Evolutionary conservation across 176 grass and related monocot genomes (phyloP).

Genomic region (Musa troglodytarum): DNA sequence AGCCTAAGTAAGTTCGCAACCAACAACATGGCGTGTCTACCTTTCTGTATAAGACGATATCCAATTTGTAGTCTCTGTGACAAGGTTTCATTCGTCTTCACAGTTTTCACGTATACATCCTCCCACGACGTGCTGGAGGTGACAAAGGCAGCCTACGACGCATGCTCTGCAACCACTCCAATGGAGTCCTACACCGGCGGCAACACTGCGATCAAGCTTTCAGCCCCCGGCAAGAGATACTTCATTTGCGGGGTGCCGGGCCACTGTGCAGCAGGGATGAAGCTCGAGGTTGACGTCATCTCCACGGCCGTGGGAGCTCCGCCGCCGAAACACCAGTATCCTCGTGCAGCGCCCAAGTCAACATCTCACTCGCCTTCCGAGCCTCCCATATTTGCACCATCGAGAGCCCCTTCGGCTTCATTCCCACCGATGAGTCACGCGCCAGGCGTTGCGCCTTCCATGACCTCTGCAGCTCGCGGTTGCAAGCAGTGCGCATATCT

Average conservation of each 20-base stretch:
- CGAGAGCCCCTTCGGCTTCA: not conserved
- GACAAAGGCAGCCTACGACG: slow-evolving; percentile 5
- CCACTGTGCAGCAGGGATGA: slow-evolving; percentile 24
- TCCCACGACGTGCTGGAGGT: slow-evolving; percentile 29
- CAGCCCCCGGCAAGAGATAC: slow-evolving; percentile 1
- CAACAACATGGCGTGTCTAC: not conserved
- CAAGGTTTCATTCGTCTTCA: slow-evolving; percentile 15
- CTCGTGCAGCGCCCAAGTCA: not conserved
- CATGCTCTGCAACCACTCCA: slow-evolving; percentile 7
- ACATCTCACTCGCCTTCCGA: not conserved
- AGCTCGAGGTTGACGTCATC: slow-evolving; percentile 17
- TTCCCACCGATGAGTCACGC: not conserved
- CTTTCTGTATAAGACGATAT: not conserved
- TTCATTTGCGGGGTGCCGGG: slow-evolving; percentile 26
- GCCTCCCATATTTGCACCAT: not conserved
- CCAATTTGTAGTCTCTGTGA: not conserved
- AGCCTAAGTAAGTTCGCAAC: slow-evolving; percentile 15
- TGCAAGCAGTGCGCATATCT: not conserved
- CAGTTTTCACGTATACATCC: slow-evolving; percentile 20
- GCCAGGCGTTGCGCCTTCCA: not conserved
- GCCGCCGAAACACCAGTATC: not conserved
- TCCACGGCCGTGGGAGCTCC: not conserved
- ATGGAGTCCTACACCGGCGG: slow-evolving; percentile 16
- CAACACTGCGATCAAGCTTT: slow-evolving; percentile 14
- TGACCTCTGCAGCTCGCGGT: not conserved